phyloP scores from a whole-genome alignment of 805 yeast genomes.

The Schwanniomyces yamadae region DNA sequence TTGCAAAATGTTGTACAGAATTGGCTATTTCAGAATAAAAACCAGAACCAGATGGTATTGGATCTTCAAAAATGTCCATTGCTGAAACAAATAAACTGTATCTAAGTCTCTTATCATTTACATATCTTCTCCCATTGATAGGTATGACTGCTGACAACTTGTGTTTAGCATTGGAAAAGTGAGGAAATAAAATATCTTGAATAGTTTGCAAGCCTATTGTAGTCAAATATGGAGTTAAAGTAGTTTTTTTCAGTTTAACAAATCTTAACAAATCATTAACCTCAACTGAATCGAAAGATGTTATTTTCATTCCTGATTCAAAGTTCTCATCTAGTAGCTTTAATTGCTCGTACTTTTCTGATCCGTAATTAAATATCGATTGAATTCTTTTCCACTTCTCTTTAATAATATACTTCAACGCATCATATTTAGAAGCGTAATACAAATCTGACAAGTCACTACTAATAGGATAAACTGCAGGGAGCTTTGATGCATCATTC shows the following conservation, averaged over 20 bases:
- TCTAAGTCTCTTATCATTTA: slow-evolving; percentile 6
- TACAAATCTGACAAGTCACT: slow-evolving; percentile 11
- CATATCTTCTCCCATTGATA: slow-evolving; percentile 13
- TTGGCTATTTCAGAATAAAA: not conserved
- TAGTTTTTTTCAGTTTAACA: slow-evolving; percentile 14
- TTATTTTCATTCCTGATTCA: slow-evolving; percentile 12
- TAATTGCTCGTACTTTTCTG: not conserved
- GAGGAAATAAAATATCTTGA: slow-evolving; percentile 15
- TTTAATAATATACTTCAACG: not conserved
- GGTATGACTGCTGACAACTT: slow-evolving; percentile 9
- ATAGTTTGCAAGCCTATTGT: slow-evolving; percentile 14
- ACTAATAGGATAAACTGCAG: slow-evolving; percentile 4
- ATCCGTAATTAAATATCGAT: slow-evolving; percentile 1
- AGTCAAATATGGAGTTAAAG: slow-evolving; percentile 21
- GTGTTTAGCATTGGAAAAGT: not conserved
- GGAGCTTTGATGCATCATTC: not conserved
- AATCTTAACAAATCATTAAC: slow-evolving; percentile 9
- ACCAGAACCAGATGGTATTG: not conserved
- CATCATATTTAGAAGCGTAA: slow-evolving; percentile 5
- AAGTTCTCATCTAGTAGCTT: not conserved
- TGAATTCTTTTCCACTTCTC: not conserved
- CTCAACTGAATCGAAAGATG: slow-evolving; percentile 11
- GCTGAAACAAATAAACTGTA: slow-evolving; percentile 3
- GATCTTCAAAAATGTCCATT: not conserved
- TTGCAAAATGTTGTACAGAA: slow-evolving; percentile 1